A percentile compares a stretch with the other conserved stretches of the same genome.
These are phyloP conservation scores for Acephala macrosclerotiorum DNA, from an alignment of 2,329 filamentous ascomycete genomes.

Conservation along the genomic window DNA sequence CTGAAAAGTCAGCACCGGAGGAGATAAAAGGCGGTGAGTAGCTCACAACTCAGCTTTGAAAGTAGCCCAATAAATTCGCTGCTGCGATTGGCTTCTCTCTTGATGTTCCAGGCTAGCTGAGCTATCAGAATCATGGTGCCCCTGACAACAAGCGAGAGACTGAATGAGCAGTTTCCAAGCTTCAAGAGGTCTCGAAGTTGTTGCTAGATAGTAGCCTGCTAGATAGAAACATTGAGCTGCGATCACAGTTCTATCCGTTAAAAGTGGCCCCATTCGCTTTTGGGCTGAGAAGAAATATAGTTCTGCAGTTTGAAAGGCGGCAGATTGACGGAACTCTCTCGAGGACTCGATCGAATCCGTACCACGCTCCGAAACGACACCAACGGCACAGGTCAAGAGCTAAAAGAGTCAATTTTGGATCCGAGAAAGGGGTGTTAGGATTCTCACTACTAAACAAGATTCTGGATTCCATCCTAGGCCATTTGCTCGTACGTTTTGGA, in stretches of 20 bases:
- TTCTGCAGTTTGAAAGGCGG: not conserved
- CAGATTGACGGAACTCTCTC: not conserved
- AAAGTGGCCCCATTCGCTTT: constrained; percentile 2
- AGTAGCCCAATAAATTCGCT: constrained; percentile 5
- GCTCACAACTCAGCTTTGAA: constrained; percentile 10
- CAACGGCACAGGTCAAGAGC: not conserved
- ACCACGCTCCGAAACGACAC: not conserved
- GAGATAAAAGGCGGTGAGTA: not conserved
- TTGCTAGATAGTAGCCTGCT: not conserved
- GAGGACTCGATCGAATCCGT: not conserved
- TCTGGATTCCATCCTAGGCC: constrained; percentile 6
- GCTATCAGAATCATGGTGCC: not conserved
- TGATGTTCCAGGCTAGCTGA: not conserved
- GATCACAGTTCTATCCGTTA: not conserved
- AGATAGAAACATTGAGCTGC: constrained; percentile 9
- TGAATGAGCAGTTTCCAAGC: constrained; percentile 5
- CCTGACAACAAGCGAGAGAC: constrained; percentile 6
- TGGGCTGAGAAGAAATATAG: constrained; percentile 7
- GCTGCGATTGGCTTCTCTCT: not conserved
- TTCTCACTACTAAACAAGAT: constrained; percentile 2
- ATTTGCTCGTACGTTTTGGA: not conserved
- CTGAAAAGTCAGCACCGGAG: not conserved
- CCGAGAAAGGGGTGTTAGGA: too few relatives aligned
- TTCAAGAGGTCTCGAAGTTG: not conserved
- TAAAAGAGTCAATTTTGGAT: not conserved